Evolutionary conservation across 1,139 yeast genomes (phyloP).

Genomic region (Debaryomyces nepalensis): DNA sequence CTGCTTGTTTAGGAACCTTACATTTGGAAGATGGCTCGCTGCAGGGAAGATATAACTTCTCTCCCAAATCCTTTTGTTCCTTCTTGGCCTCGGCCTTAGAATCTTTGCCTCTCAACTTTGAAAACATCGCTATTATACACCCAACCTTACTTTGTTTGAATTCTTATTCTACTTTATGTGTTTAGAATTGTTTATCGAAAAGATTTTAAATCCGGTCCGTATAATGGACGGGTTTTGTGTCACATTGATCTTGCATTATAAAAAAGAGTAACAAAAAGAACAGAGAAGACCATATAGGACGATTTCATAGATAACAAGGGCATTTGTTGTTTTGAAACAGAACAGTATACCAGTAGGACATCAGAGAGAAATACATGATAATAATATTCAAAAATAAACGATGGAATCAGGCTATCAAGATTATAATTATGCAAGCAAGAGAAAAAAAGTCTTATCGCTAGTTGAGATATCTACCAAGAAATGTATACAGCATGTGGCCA

Average conservation of each 20-base stretch:
- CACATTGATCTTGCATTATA: not conserved
- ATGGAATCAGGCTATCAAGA: slow-evolving; percentile 2
- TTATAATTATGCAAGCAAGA: slow-evolving; percentile 6
- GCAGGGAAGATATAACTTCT: slow-evolving; percentile 52
- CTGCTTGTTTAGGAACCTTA: slow-evolving; percentile 53
- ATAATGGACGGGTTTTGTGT: slow-evolving; percentile 4
- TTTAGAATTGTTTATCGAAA: not conserved
- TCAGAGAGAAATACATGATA: slow-evolving; percentile 1
- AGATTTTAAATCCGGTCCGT: slow-evolving; percentile 1
- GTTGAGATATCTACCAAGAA: slow-evolving; percentile 22
- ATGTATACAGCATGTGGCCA: slow-evolving; percentile 20
- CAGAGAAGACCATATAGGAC: not conserved
- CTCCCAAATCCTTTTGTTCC: slow-evolving; percentile 18
- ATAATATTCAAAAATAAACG: slow-evolving; percentile 1
- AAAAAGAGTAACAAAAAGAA: slow-evolving; percentile 7
- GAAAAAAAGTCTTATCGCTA: slow-evolving; percentile 14
- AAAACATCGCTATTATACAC: slow-evolving; percentile 9
- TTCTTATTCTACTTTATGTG: not conserved
- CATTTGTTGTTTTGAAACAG: not conserved
- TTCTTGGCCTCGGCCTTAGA: slow-evolving; percentile 1
- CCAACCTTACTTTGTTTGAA: not conserved
- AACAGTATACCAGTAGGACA: not conserved
- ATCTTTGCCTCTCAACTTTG: slow-evolving; percentile 12
- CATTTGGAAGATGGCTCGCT: slow-evolving; percentile 50
- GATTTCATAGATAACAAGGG: not conserved